Base-by-base conservation (phyloP, 202 grass and related monocot genomes). In the Digitaria exilis region DNA sequence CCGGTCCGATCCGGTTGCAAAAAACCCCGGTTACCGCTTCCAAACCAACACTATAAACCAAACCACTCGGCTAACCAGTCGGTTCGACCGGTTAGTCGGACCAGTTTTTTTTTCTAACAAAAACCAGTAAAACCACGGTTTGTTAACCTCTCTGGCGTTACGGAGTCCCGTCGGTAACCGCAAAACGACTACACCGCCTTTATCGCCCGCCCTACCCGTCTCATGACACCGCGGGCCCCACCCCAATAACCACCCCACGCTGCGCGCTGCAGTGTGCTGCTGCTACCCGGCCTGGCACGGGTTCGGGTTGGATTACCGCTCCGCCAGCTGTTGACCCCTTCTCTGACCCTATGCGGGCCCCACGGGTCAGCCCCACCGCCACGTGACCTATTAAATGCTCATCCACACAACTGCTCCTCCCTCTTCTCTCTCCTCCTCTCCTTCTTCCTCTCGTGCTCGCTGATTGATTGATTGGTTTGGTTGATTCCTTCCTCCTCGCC, bases 341-440 rank as follows among this genome's bases (percentile, higher is more conserved):
- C 50, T 56, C 58, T 50, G 65, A 71, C 54, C 77, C 68, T 58
- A 9, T 0, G 0, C 6, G 10, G 59, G 69, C 0, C 71, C 85
- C 72, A 32, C 34, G 16, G 3, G 28, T 79, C 80, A 74, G 75
- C 29, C 58, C 58, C 48, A 87, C 69, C 31, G 76, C 42, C 81
- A 84, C 86, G 66, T 78, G 49, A 73, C 18, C 12, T 50, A 88
- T 84, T 88, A 71, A 88, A 78, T 83, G 73, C 65, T 45, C 79
- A 64, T 82, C 85, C 56, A 9, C 28, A 14, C 67, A 59, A 30
- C 48, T 11, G 12, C 75, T n/a, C 19, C 12, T 50, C 19, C 45
- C 30, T 17, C 51, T 46, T 46, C 31, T n/a, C 51, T n/a, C 25
- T 29, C n/a, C 21, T 34, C 35, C 19, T 7, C 25, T 21, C 56